Evolutionary conservation across 2,329 filamentous ascomycete species (phyloP).

Genomic region (Pseudogymnoascus sp.): DNA sequence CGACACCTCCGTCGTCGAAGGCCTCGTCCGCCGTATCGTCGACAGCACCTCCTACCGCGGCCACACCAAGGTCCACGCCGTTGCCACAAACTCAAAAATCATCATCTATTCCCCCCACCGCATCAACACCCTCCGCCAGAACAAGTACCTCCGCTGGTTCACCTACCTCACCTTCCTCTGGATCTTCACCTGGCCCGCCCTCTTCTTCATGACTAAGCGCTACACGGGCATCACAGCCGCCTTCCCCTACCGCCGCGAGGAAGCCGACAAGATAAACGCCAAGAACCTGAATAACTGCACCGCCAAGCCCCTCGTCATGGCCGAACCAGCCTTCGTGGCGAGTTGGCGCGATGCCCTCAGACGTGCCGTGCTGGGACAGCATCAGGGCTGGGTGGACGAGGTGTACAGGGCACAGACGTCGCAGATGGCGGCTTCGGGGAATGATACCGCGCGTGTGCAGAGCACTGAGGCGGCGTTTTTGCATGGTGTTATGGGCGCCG

Average conservation of each 20-base stretch:
- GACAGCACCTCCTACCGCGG: conserved; percentile 61
- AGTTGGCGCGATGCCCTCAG: conserved; percentile 6
- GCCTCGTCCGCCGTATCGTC: conserved; percentile 48
- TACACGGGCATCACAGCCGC: conserved; percentile 56
- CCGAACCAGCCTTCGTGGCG: background rate
- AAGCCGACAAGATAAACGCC: background rate
- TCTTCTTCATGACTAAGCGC: conserved; percentile 58
- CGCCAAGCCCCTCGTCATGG: conserved; percentile 12
- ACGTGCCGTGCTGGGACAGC: background rate
- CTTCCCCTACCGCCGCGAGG: conserved; percentile 31
- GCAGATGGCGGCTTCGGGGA: background rate
- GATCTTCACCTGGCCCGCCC: conserved; percentile 62
- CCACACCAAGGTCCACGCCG: conserved; percentile 49
- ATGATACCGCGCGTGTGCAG: background rate
- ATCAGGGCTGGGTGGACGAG: conserved; percentile 11
- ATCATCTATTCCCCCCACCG: conserved; percentile 56
- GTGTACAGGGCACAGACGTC: conserved; percentile 12
- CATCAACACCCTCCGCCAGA: conserved; percentile 58
- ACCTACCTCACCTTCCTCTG: conserved; percentile 61
- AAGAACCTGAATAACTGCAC: conserved; percentile 12
- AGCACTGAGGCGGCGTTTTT: background rate
- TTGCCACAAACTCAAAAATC: conserved; percentile 46
- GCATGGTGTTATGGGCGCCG: background rate
- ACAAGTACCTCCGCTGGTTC: conserved; percentile 53
- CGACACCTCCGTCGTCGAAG: conserved; percentile 45